Conservation (phyloP, 2,329 filamentous ascomycete genomes). For the Ilyonectria sp. region DNA sequence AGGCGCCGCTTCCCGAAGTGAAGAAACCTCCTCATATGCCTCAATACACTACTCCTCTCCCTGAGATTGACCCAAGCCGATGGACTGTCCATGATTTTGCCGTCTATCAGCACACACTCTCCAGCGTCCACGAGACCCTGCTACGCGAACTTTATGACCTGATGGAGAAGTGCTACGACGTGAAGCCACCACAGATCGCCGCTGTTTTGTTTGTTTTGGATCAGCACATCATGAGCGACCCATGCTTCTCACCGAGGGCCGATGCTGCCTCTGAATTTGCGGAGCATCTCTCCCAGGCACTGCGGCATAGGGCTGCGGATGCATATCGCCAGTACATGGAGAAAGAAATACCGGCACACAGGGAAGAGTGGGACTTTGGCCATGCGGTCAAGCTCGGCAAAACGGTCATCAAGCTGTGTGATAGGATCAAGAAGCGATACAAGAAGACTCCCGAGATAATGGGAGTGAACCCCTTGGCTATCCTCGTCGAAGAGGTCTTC, state of each 20-base stretch:
- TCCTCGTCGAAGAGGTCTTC: conserved; percentile 86
- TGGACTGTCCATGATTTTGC: conserved; percentile 81
- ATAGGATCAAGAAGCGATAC: conserved; percentile 94
- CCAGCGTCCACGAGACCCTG: conserved; percentile 83
- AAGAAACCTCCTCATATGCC: conserved; percentile 75
- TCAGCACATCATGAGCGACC: conserved; percentile 85
- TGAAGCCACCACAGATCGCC: conserved; percentile 86
- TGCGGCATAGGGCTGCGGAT: conserved; percentile 82
- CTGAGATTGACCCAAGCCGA: conserved; percentile 69
- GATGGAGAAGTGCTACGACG: conserved; percentile 90
- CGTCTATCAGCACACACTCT: conserved; percentile 82
- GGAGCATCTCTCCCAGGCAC: conserved; percentile 78
- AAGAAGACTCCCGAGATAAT: conserved; percentile 89
- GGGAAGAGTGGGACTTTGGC: conserved; percentile 90
- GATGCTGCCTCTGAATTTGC: conserved; percentile 82
- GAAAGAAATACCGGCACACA: conserved; percentile 83
- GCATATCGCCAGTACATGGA: conserved; percentile 86
- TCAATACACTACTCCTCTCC: conserved; percentile 64
- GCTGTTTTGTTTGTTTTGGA: conserved; percentile 86
- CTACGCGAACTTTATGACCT: conserved; percentile 89
- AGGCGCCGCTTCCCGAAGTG: conserved; percentile 76
- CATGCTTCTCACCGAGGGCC: conserved; percentile 78
- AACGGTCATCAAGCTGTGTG: conserved; percentile 85
- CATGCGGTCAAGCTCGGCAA: conserved; percentile 93
- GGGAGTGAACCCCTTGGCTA: conserved; percentile 76